Evolutionary conservation across 2,329 filamentous ascomycete genomes (phyloP), one percentile per base, ranked within the genome.

Genomic region (Cryphonectria radicalis): DNA sequence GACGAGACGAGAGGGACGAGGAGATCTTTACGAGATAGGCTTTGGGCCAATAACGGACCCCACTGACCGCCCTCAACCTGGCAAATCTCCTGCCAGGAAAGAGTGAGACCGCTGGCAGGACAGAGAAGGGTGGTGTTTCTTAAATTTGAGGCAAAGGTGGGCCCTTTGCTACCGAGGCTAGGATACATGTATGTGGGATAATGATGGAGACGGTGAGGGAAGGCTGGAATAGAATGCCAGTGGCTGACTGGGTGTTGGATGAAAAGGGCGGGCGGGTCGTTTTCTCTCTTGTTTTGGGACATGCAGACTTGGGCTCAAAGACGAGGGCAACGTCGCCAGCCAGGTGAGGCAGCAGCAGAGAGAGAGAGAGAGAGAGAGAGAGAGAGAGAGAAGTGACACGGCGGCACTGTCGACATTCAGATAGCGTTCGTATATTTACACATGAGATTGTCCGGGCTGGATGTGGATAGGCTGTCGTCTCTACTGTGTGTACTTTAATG

Each of bases 11-110:
- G n/a, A 28, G 25, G 43, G 59, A 25, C 8, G 67, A 46, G 2
- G 59, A 63, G 32, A 40, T 63, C 59, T 64, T 46, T 22, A 63
- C 8, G 22, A 60, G 63, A 64, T 64, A 46, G n/a, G n/a, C 37
- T 50, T 22, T 37, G 67, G n/a, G 67, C 60, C 37, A 69, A 63
- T 46, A 63, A 42, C 5, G 53, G 43, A 19, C 42, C 13, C 55
- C 55, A 32, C 55, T 28, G 32, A 19, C 17, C 14, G 55, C 55
- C 55, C 55, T 59, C 55, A 17, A 17, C 55, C 55, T 19, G 28
- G 55, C 55, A 59, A 35, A 19, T 35, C 55, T 59, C 55, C 55
- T 59, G 55, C 55, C 25, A 19, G 55, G 55, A 32, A 32, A 32
- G 14, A 59, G 25, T 3, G 32, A 28, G 55, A 19, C 28, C 28